Conservation (phyloP, 306 rosid species). For the Malus orientalis region DNA sequence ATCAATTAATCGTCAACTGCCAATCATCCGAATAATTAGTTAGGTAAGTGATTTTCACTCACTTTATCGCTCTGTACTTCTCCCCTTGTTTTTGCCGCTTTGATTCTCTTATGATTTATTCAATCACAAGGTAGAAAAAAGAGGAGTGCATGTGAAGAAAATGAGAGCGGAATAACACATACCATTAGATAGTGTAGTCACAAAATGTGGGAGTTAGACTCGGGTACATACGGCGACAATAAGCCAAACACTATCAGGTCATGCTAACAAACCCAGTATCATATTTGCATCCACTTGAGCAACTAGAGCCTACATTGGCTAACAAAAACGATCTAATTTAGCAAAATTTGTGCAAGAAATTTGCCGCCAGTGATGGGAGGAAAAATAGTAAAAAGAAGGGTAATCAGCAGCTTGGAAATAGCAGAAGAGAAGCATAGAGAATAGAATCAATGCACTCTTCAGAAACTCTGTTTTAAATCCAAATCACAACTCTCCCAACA, state of each 20-base stretch:
- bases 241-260: neutral
- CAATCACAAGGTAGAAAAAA: too few relatives aligned
- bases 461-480: neutral
- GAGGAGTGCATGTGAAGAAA: too few relatives aligned
- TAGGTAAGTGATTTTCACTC: neutral
- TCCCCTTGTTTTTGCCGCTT: too few relatives aligned
- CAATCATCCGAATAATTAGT: neutral
- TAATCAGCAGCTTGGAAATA: neutral
- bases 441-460: neutral
- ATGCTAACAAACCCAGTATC: neutral
- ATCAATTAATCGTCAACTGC: neutral
- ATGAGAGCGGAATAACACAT: too few relatives aligned
- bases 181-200: neutral
- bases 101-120: too few relatives aligned
- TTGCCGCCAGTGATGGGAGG: neutral
- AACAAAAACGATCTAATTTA: neutral
- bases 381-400: neutral
- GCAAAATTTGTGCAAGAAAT: neutral
- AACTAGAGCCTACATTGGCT: slow-evolving; percentile 1
- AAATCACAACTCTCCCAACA: neutral
- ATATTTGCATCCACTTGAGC: neutral
- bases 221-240: neutral
- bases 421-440: neutral
- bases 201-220: neutral
- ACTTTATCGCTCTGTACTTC: too few relatives aligned